Base-by-base conservation (phyloP, 257 asterid genomes). In the Prunella vulgaris region DNA sequence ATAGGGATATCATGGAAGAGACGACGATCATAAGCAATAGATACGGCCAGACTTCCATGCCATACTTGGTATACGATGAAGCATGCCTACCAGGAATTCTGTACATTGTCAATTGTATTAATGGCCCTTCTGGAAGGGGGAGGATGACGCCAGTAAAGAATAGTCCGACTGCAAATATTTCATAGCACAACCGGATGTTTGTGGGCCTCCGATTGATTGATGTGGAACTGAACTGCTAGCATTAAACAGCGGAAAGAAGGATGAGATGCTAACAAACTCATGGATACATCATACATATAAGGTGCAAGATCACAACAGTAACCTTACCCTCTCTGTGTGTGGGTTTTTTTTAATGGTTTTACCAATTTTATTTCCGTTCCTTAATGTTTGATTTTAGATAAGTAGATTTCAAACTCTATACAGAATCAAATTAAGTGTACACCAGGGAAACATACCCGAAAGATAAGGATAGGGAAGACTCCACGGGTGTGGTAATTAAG, bases 391-490 rank as follows among this genome's bases (percentile, higher is more conserved):
- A 25, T 25, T 25, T n/a, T 25, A 3, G 28, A 25, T 25, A 2
- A 5, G 35, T 30, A 4, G 35, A 30, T 30, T n/a, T n/a, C 14
- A 58, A 28, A 25, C 8, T 14, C 64, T 28, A 21, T 10, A 14
- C 42, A 28, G 24, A 59, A 15, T 60, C 66, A 14, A 33, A 18
- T 60, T 60, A 60, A 59, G 18, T 60, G 66, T 17, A 15, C 8
- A 13, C 10, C 1, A 21, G 10, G 10, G 64, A 14, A 59, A 69
- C 75, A 51, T 68, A 90, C 97, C 93, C 71, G 89, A 88, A 93
- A 48, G 97, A 93, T 21, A 86, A 72, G 70, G 98, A 85, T 22
- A 86, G 85, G 35, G 97, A 86, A 48, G 96, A 79, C 74, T 86
- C 95, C 69, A 80, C 83, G 1, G 95, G 80, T 42, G 90, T 66